Conservation (phyloP, 192 early-diverging fungal species). For the Coemansia reversa region DNA sequence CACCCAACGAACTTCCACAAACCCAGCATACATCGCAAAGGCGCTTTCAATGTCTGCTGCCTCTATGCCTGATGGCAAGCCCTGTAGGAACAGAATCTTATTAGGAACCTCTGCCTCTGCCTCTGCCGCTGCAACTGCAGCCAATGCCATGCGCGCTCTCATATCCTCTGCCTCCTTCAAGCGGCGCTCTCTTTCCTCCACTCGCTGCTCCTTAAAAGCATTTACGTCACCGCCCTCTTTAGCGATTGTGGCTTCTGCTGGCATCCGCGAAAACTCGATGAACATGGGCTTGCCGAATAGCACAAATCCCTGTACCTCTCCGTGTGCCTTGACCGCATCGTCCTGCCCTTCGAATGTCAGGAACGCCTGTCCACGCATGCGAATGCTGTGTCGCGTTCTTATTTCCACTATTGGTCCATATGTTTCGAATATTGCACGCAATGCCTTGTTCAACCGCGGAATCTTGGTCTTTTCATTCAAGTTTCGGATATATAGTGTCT, state of each 20-base stretch:
- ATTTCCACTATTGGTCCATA: constrained; percentile 86
- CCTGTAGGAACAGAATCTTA: constrained; percentile 91
- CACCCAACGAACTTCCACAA: constrained; percentile 95
- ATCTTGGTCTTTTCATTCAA: constrained; percentile 74
- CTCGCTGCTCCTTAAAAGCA: constrained; percentile 23
- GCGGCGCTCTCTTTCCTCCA: constrained; percentile 25
- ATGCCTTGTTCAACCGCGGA: constrained; percentile 67
- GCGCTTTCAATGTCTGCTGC: constrained; percentile 67
- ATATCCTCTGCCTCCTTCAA: constrained; percentile 15
- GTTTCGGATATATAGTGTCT: constrained; percentile 81
- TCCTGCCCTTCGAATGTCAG: constrained; percentile 76
- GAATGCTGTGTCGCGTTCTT: constrained; percentile 72
- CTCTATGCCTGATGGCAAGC: constrained; percentile 71
- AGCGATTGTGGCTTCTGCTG: constrained; percentile 47
- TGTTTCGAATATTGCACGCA: constrained; percentile 76
- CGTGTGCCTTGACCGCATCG: constrained; percentile 70
- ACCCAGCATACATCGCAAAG: constrained; percentile 68
- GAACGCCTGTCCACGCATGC: constrained; percentile 94
- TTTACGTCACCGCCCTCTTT: constrained; percentile 62
- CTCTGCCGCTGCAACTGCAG: constrained; percentile 48
- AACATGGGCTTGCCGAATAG: constrained; percentile 81
- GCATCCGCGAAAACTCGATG: constrained; percentile 42
- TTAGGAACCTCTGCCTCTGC: constrained; percentile 85
- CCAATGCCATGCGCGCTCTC: neutral
- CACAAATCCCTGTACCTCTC: constrained; percentile 80